A percentile compares a stretch with the other conserved stretches of the same genome.
These are phyloP conservation scores for Candida koratica DNA, from an alignment of 805 yeast genomes.

Conservation along the genomic window DNA sequence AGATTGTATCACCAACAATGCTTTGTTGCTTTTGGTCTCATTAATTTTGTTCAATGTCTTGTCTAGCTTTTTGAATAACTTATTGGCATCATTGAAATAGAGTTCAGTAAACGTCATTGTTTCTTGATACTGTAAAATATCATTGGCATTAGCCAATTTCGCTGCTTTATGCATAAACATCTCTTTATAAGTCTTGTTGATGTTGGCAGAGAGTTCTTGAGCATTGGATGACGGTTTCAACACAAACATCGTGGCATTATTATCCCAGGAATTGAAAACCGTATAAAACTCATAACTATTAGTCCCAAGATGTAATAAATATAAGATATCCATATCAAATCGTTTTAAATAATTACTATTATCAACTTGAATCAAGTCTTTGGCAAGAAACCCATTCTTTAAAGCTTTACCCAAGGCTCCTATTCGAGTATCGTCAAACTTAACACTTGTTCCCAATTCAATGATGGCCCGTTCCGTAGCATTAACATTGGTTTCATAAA, in stretches of 20 bases:
- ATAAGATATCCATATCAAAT: conserved; percentile 55
- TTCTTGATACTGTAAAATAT: conserved; percentile 50
- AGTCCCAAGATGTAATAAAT: conserved; percentile 63
- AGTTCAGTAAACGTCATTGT: conserved; percentile 51
- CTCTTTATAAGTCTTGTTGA: conserved; percentile 56
- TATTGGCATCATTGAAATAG: conserved; percentile 51
- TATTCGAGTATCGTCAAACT: conserved; percentile 63
- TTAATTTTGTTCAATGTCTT: conserved; percentile 50
- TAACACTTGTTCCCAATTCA: conserved; percentile 70
- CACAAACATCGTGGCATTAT: conserved; percentile 47
- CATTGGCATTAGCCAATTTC: conserved; percentile 37
- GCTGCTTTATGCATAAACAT: conserved; percentile 45
- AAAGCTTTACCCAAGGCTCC: conserved; percentile 85
- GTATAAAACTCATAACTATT: conserved; percentile 74
- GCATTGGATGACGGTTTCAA: conserved; percentile 69
- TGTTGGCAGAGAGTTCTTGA: conserved; percentile 54
- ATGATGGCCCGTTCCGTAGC: conserved; percentile 72
- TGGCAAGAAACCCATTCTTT: conserved; percentile 74
- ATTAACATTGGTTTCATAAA: conserved; percentile 72
- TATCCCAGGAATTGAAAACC: conserved; percentile 61
- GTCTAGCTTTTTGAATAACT: conserved; percentile 57
- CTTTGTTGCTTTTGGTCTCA: conserved; percentile 58
- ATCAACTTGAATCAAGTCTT: conserved; percentile 49
- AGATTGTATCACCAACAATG: conserved; percentile 70
- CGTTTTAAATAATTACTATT: conserved; percentile 51